Evolutionary conservation across 305 asterid species (phyloP).

Genomic region (Fraxinus xanthoxyloides): DNA sequence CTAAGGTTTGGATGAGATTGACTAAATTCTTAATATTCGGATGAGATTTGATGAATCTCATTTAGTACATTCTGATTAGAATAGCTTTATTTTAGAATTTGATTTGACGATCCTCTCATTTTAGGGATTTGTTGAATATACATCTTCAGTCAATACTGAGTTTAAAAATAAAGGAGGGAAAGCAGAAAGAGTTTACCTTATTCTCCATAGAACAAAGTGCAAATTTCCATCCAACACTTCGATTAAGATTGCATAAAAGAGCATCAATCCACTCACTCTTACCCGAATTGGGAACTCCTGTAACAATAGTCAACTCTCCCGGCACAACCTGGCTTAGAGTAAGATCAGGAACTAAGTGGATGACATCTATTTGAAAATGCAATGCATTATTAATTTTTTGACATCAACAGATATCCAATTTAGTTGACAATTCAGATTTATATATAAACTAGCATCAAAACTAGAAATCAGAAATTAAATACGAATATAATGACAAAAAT

Average conservation of each 20-base stretch:
- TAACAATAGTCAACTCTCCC: constrained; percentile 89
- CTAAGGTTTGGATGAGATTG: background rate
- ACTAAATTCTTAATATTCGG: background rate
- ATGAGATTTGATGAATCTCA: background rate
- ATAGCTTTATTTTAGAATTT: background rate
- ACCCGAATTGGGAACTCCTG: constrained; percentile 99
- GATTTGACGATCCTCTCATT: background rate
- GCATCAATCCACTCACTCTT: constrained; percentile 99
- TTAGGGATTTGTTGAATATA: background rate
- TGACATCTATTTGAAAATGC: background rate
- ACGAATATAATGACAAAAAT: background rate
- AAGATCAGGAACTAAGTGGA: background rate
- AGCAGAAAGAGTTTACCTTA: constrained; percentile 42
- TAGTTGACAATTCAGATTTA: background rate
- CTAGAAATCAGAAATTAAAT: background rate
- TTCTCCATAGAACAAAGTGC: constrained; percentile 98
- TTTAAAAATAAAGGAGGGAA: constrained; percentile 3
- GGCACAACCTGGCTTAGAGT: constrained; percentile 75
- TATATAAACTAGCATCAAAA: background rate
- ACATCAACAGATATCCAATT: background rate
- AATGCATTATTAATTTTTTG: background rate
- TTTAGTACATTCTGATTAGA: background rate
- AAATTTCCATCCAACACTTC: constrained; percentile 86
- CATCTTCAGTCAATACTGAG: background rate
- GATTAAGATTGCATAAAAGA: constrained; percentile 88